phyloP scores from a whole-genome alignment of 352 stramenopile species.

The Phytophthora hibernalis region DNA sequence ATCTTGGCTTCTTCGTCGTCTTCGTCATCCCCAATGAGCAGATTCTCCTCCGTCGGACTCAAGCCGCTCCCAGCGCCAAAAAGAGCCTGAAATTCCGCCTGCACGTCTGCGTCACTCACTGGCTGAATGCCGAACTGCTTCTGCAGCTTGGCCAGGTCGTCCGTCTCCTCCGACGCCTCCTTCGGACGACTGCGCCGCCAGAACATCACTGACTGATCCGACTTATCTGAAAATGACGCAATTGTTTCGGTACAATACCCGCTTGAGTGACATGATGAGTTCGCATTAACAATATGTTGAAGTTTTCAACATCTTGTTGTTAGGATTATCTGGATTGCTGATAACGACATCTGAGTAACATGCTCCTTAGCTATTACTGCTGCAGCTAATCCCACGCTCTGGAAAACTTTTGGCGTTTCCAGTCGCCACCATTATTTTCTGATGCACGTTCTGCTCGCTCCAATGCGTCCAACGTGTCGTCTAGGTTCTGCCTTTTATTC shows the following conservation, averaged over 20 bases:
- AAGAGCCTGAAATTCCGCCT: constrained; percentile 68
- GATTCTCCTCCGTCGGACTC: constrained; percentile 58
- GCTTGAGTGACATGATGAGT: constrained; percentile 20
- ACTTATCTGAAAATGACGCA: constrained; percentile 13
- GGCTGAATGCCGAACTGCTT: constrained; percentile 81
- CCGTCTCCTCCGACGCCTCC: constrained; percentile 29
- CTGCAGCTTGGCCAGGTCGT: constrained; percentile 72
- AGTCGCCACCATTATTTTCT: not conserved
- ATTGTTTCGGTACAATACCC: constrained; percentile 16
- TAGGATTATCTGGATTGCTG: too few species aligned
- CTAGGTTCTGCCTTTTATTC: constrained; percentile 26
- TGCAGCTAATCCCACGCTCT: constrained; percentile 25
- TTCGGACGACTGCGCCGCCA: constrained; percentile 59
- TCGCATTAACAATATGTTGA: too few species aligned
- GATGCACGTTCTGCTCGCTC: constrained; percentile 47
- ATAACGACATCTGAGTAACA: too few species aligned
- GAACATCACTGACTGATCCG: constrained; percentile 49
- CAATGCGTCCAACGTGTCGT: constrained; percentile 48
- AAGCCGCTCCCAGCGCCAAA: constrained; percentile 39
- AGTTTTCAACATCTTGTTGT: too few species aligned
- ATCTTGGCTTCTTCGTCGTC: constrained; percentile 73
- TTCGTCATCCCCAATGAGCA: constrained; percentile 43
- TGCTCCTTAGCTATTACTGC: too few species aligned
- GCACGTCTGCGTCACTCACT: constrained; percentile 72
- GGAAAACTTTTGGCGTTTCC: constrained; percentile 24